A percentile compares a stretch with the other conserved stretches of the same genome.
phyloP scores from a whole-genome alignment of 1,284 basidiomycete species.

The Vanrija pseudolonga region DNA sequence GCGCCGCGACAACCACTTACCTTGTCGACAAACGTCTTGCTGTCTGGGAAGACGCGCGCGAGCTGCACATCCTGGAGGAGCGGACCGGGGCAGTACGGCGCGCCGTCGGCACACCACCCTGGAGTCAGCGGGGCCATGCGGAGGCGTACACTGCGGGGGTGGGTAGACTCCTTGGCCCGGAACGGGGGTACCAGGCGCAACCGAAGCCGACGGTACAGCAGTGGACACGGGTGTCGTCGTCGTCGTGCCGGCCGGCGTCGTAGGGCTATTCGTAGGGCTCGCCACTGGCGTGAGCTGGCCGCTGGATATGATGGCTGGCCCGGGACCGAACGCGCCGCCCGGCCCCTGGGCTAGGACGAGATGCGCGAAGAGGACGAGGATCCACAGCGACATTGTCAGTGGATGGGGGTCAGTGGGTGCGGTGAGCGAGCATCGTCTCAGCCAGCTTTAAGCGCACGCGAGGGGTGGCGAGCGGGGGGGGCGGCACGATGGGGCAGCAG shows the following conservation, averaged over 20 bases:
- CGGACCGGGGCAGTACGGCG: slow-evolving; percentile 80
- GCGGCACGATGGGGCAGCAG: too few relatives aligned
- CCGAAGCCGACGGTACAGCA: slow-evolving; percentile 60
- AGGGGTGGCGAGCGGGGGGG: too few relatives aligned
- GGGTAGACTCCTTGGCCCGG: slow-evolving; percentile 68
- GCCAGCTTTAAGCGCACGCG: too few relatives aligned
- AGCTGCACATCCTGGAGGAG: slow-evolving; percentile 81
- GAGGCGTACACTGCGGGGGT: slow-evolving; percentile 56
- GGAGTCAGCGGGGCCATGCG: too few relatives aligned
- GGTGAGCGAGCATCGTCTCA: too few relatives aligned
- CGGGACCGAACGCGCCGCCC: too few relatives aligned
- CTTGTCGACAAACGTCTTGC: slow-evolving; percentile 79
- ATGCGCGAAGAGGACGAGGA: background rate
- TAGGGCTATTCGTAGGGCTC: too few relatives aligned
- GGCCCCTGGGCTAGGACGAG: too few relatives aligned
- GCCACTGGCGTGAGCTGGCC: too few relatives aligned
- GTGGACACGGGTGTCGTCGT: slow-evolving; percentile 18
- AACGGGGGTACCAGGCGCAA: slow-evolving; percentile 55
- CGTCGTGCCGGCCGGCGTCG: slow-evolving; percentile 20
- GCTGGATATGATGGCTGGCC: too few relatives aligned
- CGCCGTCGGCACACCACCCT: slow-evolving; percentile 40
- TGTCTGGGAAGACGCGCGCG: slow-evolving; percentile 69
- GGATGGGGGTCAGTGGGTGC: background rate
- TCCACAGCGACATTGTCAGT: background rate
- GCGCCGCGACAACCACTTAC: slow-evolving; percentile 6